These are phyloP conservation scores for Eucalyptus pauciflora DNA, from an alignment of 345 rosid genomes.

Conservation along the genomic window DNA sequence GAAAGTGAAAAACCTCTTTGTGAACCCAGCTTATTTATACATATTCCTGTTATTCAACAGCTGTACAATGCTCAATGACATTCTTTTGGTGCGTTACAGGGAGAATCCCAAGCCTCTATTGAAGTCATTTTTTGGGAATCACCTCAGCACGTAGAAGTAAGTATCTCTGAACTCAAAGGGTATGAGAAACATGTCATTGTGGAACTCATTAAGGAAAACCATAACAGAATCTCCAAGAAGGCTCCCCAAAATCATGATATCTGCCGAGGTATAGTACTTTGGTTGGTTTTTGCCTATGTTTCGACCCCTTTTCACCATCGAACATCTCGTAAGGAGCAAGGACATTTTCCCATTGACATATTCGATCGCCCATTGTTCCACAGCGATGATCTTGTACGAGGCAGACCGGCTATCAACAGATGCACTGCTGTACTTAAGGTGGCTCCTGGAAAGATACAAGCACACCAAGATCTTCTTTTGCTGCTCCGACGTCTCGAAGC, in stretches of 20 bases:
- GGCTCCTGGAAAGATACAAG: conserved; percentile 42
- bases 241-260: not conserved
- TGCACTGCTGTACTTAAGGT: conserved; percentile 35
- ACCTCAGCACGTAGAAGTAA: conserved; percentile 37
- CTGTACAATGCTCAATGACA: not conserved
- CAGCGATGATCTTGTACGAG: conserved; percentile 38
- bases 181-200: conserved; percentile 49
- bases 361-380: not conserved
- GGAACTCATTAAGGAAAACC: conserved; percentile 46
- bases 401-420: conserved; percentile 45
- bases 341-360: not conserved
- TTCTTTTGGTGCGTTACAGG: conserved; percentile 9
- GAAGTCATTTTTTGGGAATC: conserved; percentile 28
- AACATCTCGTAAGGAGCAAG: not conserved
- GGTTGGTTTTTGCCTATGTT: not conserved
- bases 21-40: not conserved
- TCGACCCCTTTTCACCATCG: not conserved
- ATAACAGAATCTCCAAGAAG: not conserved
- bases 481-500: conserved; percentile 45
- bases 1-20: not conserved
- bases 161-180: conserved; percentile 40
- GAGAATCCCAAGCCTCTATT: conserved; percentile 25
- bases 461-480: conserved; percentile 38
- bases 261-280: conserved; percentile 15
- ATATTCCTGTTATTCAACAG: not conserved